A percentile compares a stretch with the other conserved stretches of the same genome.
These are phyloP conservation scores for Ambrosia hybrid DNA, from an alignment of 140 eudicot species.

Conservation along the genomic window DNA sequence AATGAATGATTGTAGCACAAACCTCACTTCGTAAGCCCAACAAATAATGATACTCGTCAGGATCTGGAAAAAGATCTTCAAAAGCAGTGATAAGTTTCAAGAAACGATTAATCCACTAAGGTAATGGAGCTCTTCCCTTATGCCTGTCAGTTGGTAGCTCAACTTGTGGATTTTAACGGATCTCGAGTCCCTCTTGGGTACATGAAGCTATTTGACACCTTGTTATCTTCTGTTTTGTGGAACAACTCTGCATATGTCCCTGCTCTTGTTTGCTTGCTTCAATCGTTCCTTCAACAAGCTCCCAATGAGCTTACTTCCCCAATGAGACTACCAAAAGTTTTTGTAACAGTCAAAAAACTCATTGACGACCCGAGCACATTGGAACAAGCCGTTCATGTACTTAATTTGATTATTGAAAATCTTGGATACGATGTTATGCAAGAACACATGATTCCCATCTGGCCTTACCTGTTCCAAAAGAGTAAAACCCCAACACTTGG, in stretches of 20 bases:
- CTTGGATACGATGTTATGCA: slow-evolving; percentile 77
- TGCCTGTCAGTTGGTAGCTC: slow-evolving; percentile 88
- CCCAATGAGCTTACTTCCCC: slow-evolving; percentile 62
- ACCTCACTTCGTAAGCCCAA: slow-evolving; percentile 30
- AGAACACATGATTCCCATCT: slow-evolving; percentile 53
- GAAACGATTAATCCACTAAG: slow-evolving; percentile 12
- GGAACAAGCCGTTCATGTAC: slow-evolving; percentile 85
- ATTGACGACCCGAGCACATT: slow-evolving; percentile 68
- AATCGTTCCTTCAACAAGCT: slow-evolving; percentile 89
- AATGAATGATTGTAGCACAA: slow-evolving; percentile 74
- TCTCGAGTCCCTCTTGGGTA: slow-evolving; percentile 74
- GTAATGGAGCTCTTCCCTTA: slow-evolving; percentile 88
- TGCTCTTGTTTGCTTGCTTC: slow-evolving; percentile 91
- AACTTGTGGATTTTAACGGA: slow-evolving; percentile 81
- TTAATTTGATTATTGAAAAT: slow-evolving; percentile 77
- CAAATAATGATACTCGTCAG: no score
- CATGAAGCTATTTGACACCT: slow-evolving; percentile 75
- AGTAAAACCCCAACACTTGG: slow-evolving; percentile 55
- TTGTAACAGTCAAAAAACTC: slow-evolving; percentile 70
- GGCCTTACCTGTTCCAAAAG: slow-evolving; percentile 59
- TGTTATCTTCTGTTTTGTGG: slow-evolving; percentile 75
- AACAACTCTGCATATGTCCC: slow-evolving; percentile 84
- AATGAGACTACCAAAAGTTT: slow-evolving; percentile 60
- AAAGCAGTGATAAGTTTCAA: no score
- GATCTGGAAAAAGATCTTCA: no score